Conservation (phyloP, 768 basidiomycete species). For the Amanita rubescens region DNA sequence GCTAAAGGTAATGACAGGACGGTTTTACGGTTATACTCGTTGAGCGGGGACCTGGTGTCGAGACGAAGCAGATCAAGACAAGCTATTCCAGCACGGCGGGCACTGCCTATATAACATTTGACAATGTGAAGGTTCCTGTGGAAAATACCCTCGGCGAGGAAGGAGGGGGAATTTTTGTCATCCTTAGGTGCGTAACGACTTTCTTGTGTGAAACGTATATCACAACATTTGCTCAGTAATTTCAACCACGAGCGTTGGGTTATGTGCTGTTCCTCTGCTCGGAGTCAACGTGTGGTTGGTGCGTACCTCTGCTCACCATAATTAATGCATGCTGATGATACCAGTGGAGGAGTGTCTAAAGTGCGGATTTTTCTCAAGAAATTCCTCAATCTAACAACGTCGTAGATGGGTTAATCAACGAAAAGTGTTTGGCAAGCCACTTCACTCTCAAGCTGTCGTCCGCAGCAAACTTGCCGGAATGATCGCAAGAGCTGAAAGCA, state of each 20-base stretch:
- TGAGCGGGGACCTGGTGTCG: slow-evolving; percentile 42
- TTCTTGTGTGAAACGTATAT: neutral
- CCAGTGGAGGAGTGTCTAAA: slow-evolving; percentile 81
- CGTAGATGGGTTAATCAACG: slow-evolving; percentile 79
- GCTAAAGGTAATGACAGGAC: slow-evolving; percentile 27
- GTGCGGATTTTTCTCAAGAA: slow-evolving; percentile 24
- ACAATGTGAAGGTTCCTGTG: slow-evolving; percentile 79
- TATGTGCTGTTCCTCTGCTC: slow-evolving; percentile 71
- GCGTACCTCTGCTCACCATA: slow-evolving; percentile 7
- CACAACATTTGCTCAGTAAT: slow-evolving; percentile 41
- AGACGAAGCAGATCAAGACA: slow-evolving; percentile 56
- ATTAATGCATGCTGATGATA: neutral
- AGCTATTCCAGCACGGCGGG: slow-evolving; percentile 87
- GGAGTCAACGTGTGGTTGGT: slow-evolving; percentile 33
- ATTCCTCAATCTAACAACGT: neutral
- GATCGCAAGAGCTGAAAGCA: slow-evolving; percentile 65
- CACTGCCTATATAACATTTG: slow-evolving; percentile 77
- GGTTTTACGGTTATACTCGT: slow-evolving; percentile 77
- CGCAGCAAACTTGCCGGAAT: slow-evolving; percentile 82
- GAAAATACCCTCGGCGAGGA: slow-evolving; percentile 69
- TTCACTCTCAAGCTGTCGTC: slow-evolving; percentile 80
- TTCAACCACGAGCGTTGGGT: slow-evolving; percentile 97
- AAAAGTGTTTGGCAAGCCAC: slow-evolving; percentile 85
- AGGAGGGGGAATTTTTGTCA: slow-evolving; percentile 29
- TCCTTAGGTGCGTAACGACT: slow-evolving; percentile 20